Evolutionary conservation across 257 asterid genomes (phyloP), one percentile per base, ranked within the genome.

Genomic region (Capsicum baccatum): DNA sequence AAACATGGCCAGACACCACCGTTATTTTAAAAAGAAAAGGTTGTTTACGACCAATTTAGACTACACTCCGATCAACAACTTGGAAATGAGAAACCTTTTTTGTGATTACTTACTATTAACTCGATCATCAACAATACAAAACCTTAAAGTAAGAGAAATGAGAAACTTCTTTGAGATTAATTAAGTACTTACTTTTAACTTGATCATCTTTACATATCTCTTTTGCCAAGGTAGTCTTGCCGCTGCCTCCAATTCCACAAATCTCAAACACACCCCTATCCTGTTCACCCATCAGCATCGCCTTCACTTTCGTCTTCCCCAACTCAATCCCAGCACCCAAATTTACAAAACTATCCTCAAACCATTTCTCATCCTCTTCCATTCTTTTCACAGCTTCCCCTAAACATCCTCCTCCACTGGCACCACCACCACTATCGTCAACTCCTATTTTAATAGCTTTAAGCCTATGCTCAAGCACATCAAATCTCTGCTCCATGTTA

Each of bases 171-270:
- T 50, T 44, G 15, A 26, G 74, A 60, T 16, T 39, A 70, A 14
- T 44, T 52, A 39, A 39, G 44, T 39, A 87, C 92, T 85, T 86
- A 94, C 99, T 89, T 84, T 71, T 91, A 44, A 96, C 89, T 85
- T 96, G 87, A 52, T 87, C 91, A 69, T 96, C 99, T 82, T 86
- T 89, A 88, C 89, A 93, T 83, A 96, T 89, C 89, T 94, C 99
- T 91, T 94, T 89, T 57, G 99, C 99, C 76, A 96, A 95, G 21
- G 98, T 96, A 64, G 99, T 94, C 87, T 96, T 96, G 9, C 99
- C 99, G 21, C 94, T 92, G 26, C 99, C 99, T 0, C 98, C 97
- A 19, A 96, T 94, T 26, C 99, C 99, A 79, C 91, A 93, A 83
- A 94, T 89, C 47, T 95, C 98, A 14, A 92, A 87, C 33, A 93